Percentiles rank a stretch among this genome's conserved stretches.
phyloP scores from a whole-genome alignment of 805 yeast species.

The Wickerhamiella sorbophila region DNA sequence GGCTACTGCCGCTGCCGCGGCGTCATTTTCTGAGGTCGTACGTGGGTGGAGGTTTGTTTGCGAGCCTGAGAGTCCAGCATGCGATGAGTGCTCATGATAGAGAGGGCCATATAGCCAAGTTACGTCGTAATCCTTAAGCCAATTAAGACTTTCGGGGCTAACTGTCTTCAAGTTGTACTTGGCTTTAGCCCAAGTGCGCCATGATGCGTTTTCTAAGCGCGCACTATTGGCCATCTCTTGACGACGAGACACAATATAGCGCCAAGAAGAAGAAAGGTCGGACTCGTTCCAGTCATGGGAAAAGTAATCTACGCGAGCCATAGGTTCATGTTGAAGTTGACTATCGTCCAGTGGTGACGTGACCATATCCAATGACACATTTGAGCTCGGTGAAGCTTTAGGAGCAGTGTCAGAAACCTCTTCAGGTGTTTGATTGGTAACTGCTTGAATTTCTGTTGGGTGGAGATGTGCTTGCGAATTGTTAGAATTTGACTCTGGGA shows the following conservation, averaged over 20 bases:
- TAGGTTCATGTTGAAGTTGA: conserved; percentile 53
- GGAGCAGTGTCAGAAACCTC: too few relatives aligned
- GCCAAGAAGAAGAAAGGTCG: conserved; percentile 91
- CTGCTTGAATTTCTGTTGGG: neutral
- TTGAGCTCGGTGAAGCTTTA: conserved; percentile 1
- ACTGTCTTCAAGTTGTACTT: conserved; percentile 55
- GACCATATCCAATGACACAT: conserved; percentile 1
- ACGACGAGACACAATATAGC: conserved; percentile 71
- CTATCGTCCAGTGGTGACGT: conserved; percentile 14
- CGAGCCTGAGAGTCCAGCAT: neutral
- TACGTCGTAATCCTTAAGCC: conserved; percentile 95
- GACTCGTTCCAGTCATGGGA: conserved; percentile 93
- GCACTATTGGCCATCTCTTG: conserved; percentile 76
- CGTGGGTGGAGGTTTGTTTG: neutral
- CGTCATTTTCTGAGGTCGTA: neutral
- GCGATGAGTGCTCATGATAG: conserved; percentile 28
- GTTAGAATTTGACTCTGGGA: too few relatives aligned
- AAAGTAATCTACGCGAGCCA: conserved; percentile 84
- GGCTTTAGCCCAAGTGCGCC: conserved; percentile 93
- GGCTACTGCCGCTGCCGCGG: neutral
- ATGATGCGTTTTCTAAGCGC: conserved; percentile 67
- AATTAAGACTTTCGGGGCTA: conserved; percentile 80
- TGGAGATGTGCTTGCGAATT: neutral
- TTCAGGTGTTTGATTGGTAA: neutral
- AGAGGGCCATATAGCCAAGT: conserved; percentile 97